Conservation (phyloP, 1,284 basidiomycete genomes). For the Boletellus sp. region DNA sequence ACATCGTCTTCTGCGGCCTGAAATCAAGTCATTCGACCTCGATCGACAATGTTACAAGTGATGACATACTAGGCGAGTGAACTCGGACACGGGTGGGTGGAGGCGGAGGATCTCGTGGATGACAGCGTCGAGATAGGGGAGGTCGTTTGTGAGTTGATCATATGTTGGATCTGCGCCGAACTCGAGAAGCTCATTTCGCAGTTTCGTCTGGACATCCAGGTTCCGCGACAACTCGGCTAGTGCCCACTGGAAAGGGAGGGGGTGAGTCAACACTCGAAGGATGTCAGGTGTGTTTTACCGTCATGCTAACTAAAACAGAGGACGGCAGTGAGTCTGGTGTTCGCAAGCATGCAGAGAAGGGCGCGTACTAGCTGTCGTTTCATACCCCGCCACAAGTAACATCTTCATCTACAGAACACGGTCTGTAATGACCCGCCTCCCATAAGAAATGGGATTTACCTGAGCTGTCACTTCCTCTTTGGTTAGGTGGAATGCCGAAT, state of each 20-base stretch:
- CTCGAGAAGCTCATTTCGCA: constrained; percentile 39
- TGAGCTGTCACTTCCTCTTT: constrained; percentile 68
- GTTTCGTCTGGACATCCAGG: constrained; percentile 34
- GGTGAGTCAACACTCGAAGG: neutral
- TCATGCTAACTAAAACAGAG: constrained; percentile 22
- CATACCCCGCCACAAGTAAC: constrained; percentile 40
- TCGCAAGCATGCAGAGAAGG: too few relatives aligned
- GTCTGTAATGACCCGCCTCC: neutral
- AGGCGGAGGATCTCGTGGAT: constrained; percentile 22
- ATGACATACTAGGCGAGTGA: constrained; percentile 5
- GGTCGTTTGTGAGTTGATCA: constrained; percentile 16
- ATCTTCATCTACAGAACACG: constrained; percentile 32
- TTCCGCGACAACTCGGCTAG: constrained; percentile 27
- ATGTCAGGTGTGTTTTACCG: constrained; percentile 10
- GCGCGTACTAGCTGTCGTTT: constrained; percentile 39
- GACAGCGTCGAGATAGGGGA: constrained; percentile 36
- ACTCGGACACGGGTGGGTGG: constrained; percentile 9
- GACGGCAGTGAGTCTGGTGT: too few relatives aligned
- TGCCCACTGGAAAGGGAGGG: constrained; percentile 23
- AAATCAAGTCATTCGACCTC: neutral
- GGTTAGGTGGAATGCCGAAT: constrained; percentile 48
- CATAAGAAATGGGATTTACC: constrained; percentile 16
- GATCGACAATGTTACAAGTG: neutral
- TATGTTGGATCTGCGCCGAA: constrained; percentile 27
- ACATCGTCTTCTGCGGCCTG: constrained; percentile 49